Conservation (phyloP, 495 filamentous ascomycete species). For the Lichina pygmaea region DNA sequence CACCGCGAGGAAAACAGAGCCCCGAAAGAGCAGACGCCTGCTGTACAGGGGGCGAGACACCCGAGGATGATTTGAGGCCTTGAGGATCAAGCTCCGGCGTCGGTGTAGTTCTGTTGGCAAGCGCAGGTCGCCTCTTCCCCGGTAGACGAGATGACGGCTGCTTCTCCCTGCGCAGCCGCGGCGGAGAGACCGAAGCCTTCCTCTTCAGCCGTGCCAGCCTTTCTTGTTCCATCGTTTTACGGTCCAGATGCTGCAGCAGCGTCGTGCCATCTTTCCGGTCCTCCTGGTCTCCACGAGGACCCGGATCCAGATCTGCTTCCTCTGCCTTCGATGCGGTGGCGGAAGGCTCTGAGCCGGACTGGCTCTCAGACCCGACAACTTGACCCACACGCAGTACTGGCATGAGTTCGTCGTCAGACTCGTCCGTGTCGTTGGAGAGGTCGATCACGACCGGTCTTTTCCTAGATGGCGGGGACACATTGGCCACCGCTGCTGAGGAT, state of each 20-base stretch:
- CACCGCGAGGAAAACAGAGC: slow-evolving; percentile 38
- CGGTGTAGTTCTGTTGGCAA: neutral
- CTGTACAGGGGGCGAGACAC: neutral
- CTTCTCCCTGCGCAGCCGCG: slow-evolving; percentile 12
- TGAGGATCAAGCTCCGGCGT: neutral
- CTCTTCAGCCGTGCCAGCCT: slow-evolving; percentile 44
- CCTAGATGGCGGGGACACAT: too few relatives aligned
- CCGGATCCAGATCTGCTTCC: neutral
- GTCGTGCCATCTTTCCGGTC: neutral
- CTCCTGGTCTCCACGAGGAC: neutral
- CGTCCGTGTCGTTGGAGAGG: too few relatives aligned
- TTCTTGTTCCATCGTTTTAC: slow-evolving; percentile 70
- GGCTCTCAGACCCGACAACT: too few relatives aligned
- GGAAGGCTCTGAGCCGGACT: too few relatives aligned
- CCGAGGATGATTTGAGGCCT: neutral
- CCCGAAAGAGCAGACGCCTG: neutral
- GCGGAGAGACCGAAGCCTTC: slow-evolving; percentile 22
- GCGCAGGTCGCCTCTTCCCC: neutral
- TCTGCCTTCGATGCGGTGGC: too few relatives aligned
- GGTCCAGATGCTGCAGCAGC: slow-evolving; percentile 25
- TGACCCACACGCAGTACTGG: too few relatives aligned
- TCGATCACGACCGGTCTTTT: too few relatives aligned
- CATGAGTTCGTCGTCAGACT: too few relatives aligned
- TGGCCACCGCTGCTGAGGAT: too few relatives aligned
- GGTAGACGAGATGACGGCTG: neutral